phyloP scores from a whole-genome alignment of 2,329 filamentous ascomycete genomes.

The Aplosporella prunicola region DNA sequence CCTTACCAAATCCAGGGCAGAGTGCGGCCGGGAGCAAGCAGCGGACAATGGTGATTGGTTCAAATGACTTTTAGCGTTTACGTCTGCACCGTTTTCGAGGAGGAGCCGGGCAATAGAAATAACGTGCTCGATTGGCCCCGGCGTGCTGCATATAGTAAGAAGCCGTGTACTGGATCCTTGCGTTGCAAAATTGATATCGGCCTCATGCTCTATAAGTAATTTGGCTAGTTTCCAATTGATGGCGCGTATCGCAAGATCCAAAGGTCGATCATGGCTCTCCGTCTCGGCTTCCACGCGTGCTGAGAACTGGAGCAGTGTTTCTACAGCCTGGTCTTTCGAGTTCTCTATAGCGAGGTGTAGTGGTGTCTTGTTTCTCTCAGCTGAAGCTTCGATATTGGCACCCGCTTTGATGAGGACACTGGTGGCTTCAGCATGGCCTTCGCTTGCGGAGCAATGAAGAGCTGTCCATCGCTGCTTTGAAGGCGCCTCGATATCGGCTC shows the following conservation, averaged over 20 bases:
- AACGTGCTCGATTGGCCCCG: neutral
- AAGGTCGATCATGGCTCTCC: neutral
- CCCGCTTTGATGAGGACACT: neutral
- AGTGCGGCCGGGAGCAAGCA: constrained; percentile 44
- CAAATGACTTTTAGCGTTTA: constrained; percentile 22
- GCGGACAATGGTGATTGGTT: constrained; percentile 45
- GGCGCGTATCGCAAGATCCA: constrained; percentile 20
- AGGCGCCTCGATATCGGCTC: neutral
- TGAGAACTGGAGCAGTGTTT: neutral
- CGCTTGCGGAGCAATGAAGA: neutral
- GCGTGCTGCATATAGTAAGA: constrained; percentile 20
- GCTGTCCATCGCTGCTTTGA: neutral
- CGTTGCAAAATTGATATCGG: constrained; percentile 25
- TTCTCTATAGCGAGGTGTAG: neutral
- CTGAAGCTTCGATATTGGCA: neutral
- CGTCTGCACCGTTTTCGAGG: neutral
- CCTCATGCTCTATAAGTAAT: constrained; percentile 24
- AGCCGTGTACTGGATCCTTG: constrained; percentile 28
- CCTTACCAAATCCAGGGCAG: constrained; percentile 22
- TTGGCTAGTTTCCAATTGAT: constrained; percentile 22
- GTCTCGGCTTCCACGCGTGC: neutral
- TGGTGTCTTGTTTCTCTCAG: neutral
- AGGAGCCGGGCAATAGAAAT: neutral
- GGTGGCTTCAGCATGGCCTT: neutral
- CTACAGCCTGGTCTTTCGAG: neutral